Percentiles rank a stretch among this genome's conserved stretches.
Conservation (phyloP, 257 asterid species). For the Osmanthus fragrans region DNA sequence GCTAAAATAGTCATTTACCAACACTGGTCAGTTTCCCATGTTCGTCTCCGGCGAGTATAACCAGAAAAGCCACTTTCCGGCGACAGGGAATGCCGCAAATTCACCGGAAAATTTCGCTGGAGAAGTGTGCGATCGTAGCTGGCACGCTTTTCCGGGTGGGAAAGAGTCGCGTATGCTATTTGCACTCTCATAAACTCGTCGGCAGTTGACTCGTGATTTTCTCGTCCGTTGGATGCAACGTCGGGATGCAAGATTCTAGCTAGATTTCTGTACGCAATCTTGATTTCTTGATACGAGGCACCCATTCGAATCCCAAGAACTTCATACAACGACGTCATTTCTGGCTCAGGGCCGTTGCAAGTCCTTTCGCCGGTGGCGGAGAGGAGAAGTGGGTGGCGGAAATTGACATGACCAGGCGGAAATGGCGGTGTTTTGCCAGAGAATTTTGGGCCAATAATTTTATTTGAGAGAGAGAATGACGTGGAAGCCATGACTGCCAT, state of each 20-base stretch:
- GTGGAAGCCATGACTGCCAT: constrained; percentile 23
- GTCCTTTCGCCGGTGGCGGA: constrained; percentile 28
- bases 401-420: neutral
- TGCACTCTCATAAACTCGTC: constrained; percentile 34
- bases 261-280: constrained; percentile 28
- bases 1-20: constrained; percentile 13
- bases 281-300: constrained; percentile 32
- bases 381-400: constrained; percentile 10
- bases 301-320: constrained; percentile 27
- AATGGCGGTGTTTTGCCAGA: neutral
- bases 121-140: constrained; percentile 29
- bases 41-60: constrained; percentile 4
- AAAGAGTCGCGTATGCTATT: constrained; percentile 35
- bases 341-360: neutral
- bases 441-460: constrained; percentile 12
- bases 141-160: constrained; percentile 35
- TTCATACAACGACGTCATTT: constrained; percentile 25
- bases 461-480: constrained; percentile 7
- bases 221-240: neutral
- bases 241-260: constrained; percentile 35
- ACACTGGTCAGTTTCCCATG: constrained; percentile 13
- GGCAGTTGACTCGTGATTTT: constrained; percentile 9
- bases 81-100: neutral
- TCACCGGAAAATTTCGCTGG: neutral
- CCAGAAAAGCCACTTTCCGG: neutral